Percentiles rank a stretch among this genome's conserved stretches.
Evolutionary conservation across 495 filamentous ascomycete species (phyloP).

Genomic region (Penicillium atrosanguineum): DNA sequence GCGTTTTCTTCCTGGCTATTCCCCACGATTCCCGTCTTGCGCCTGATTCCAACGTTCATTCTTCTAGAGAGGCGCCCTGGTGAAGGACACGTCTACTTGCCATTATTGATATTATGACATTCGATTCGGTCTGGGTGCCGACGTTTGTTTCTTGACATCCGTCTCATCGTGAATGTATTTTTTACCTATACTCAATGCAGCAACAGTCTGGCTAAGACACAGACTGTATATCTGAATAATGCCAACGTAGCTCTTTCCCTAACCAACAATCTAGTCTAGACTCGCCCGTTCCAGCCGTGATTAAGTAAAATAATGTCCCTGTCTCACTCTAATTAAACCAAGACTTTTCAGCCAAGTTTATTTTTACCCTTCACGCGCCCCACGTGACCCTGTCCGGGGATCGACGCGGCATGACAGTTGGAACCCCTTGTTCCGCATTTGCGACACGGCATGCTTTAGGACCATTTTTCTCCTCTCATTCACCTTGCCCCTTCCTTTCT

Average conservation of each 20-base stretch:
- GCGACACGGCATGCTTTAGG: constrained; percentile 7
- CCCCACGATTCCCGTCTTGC: not conserved
- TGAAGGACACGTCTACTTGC: not conserved
- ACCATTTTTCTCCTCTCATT: constrained; percentile 2
- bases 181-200: constrained; percentile 17
- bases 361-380: not conserved
- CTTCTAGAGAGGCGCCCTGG: not conserved
- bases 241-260: not conserved
- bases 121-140: not conserved
- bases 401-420: constrained; percentile 8
- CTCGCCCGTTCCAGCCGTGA: not conserved
- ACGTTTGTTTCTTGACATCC: constrained; percentile 4
- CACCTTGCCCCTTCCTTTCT: not conserved
- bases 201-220: not conserved
- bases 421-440: constrained; percentile 9
- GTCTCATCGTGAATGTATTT: constrained; percentile 17
- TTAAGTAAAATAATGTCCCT: not conserved
- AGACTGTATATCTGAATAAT: not conserved
- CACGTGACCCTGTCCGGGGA: constrained; percentile 14
- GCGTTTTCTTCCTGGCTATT: not conserved
- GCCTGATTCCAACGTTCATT: not conserved
- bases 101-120: constrained; percentile 5
- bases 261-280: not conserved
- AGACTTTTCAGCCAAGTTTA: not conserved
- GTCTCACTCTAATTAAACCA: not conserved